Conservation (phyloP, 1,139 yeast species). For the Lodderomyces jiufengensis region DNA sequence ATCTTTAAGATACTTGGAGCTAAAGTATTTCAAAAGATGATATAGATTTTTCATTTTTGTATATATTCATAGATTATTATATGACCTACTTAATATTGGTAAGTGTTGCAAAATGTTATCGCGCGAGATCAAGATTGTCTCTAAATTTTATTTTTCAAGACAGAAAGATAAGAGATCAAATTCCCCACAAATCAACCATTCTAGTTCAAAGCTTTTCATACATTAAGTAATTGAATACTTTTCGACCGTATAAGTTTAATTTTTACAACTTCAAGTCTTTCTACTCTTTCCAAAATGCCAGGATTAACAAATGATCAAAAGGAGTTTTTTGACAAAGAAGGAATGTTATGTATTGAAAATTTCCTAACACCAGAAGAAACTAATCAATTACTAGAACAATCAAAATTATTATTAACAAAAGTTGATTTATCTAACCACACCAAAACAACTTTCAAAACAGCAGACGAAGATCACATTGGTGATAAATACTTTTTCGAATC, state of each 20-base stretch:
- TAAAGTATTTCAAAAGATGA: conserved; percentile 49
- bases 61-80: too few relatives aligned
- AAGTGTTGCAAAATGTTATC: too few relatives aligned
- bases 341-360: conserved; percentile 58
- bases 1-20: conserved; percentile 56
- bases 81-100: too few relatives aligned
- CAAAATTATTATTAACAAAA: conserved; percentile 42
- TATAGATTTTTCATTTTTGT: too few relatives aligned
- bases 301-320: conserved; percentile 38
- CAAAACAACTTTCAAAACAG: conserved; percentile 66
- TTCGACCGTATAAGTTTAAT: too few relatives aligned
- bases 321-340: conserved; percentile 48
- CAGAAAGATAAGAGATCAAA: too few relatives aligned
- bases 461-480: conserved; percentile 63
- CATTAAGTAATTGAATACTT: too few relatives aligned
- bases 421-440: conserved; percentile 64
- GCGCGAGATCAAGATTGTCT: too few relatives aligned
- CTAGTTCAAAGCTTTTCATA: too few relatives aligned
- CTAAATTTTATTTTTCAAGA: too few relatives aligned
- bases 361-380: conserved; percentile 48
- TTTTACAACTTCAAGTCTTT: too few relatives aligned
- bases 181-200: too few relatives aligned
- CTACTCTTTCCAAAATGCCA: conserved; percentile 4
- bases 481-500: conserved; percentile 70
- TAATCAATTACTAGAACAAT: conserved; percentile 34